A percentile compares a stretch with the other conserved stretches of the same genome.
Evolutionary conservation across 2,329 filamentous ascomycete species (phyloP).

Genomic region (Gnomoniopsis sp.): DNA sequence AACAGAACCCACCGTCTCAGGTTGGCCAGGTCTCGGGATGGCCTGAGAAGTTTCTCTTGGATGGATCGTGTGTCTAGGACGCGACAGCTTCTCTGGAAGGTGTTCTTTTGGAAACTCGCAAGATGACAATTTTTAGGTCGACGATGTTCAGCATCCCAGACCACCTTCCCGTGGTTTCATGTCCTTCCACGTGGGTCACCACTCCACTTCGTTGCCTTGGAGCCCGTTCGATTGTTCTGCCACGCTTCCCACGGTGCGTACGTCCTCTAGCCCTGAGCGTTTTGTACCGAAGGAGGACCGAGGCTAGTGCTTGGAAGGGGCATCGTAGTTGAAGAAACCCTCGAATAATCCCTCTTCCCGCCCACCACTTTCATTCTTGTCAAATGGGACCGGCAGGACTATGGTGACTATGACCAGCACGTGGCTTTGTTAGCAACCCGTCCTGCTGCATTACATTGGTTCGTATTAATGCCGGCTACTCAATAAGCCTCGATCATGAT

Average conservation of each 20-base stretch:
- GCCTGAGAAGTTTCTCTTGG: background rate
- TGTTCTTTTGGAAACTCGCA: background rate
- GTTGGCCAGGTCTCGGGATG: background rate
- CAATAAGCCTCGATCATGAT: too few relatives aligned
- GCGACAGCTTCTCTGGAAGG: background rate
- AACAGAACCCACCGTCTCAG: background rate
- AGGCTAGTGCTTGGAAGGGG: background rate
- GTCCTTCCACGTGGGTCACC: too few relatives aligned
- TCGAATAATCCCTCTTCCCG: background rate
- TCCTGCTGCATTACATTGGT: background rate
- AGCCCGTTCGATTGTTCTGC: too few relatives aligned
- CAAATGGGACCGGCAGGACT: background rate
- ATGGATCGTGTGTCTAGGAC: background rate
- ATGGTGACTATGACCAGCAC: background rate
- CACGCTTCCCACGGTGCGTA: too few relatives aligned
- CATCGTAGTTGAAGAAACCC: background rate
- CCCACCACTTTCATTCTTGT: background rate
- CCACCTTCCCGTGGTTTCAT: background rate
- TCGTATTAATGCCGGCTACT: background rate
- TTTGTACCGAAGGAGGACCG: background rate
- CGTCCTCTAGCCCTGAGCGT: background rate
- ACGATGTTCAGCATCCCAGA: background rate
- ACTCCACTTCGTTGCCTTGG: too few relatives aligned
- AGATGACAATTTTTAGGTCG: background rate
- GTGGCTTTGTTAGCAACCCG: background rate